phyloP scores from a whole-genome alignment of 164 flowering plant species.

The Santalum album region DNA sequence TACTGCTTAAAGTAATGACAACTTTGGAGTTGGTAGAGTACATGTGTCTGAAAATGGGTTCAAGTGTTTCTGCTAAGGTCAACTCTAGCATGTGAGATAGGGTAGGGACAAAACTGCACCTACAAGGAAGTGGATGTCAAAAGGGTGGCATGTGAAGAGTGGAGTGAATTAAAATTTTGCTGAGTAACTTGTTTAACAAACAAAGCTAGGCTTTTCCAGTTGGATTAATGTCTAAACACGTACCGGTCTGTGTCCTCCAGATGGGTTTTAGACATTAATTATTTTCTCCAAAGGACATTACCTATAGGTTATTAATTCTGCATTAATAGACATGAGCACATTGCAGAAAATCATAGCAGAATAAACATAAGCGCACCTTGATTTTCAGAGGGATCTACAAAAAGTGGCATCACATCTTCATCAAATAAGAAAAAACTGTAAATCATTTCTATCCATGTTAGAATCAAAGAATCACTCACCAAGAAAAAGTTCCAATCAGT shows the following conservation, averaged over 20 bases:
- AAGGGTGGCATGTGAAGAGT: conserved; percentile 33
- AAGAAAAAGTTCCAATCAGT: too few relatives aligned
- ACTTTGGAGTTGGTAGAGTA: neutral
- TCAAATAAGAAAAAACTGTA: too few relatives aligned
- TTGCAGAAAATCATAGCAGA: too few relatives aligned
- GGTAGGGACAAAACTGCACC: neutral
- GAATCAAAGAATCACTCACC: too few relatives aligned
- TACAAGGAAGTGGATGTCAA: neutral
- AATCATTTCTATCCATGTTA: too few relatives aligned
- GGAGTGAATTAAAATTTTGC: conserved; percentile 18
- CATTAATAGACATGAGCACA: too few relatives aligned
- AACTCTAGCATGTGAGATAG: conserved; percentile 16
- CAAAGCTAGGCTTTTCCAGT: neutral
- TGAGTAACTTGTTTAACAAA: conserved; percentile 14
- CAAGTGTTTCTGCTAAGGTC: conserved; percentile 17
- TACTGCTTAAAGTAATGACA: neutral
- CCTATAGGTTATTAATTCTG: too few relatives aligned
- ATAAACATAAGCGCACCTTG: too few relatives aligned
- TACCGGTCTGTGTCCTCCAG: conserved; percentile 8
- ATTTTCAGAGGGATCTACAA: too few relatives aligned
- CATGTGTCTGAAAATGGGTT: neutral
- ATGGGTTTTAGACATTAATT: too few relatives aligned
- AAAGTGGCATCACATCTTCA: too few relatives aligned
- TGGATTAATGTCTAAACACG: conserved; percentile 1
- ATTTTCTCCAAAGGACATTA: neutral